Base-by-base conservation (phyloP, 352 stramenopile genomes). In the Phytophthora tubulina region DNA sequence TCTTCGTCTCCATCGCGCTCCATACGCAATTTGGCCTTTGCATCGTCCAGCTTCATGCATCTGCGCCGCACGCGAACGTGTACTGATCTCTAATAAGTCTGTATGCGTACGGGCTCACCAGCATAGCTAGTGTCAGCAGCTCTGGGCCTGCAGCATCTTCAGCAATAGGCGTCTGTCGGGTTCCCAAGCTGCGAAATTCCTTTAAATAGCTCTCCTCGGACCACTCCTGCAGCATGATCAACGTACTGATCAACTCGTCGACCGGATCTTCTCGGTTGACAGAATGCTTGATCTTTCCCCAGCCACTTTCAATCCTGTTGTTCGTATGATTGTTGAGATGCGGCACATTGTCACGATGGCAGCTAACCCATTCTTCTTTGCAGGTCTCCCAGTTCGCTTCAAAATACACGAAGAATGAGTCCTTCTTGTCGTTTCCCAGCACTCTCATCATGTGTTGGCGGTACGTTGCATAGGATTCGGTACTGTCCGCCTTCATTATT, bases 181-280 rank as follows among this genome's bases (percentile, higher is more conserved):
- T 68, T 11, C 42, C 50, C 7, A 63, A 46, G 33, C 21, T 21
- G 9, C 13, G 17, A 27, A 54, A 63, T 35, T 63, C 56, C 15
- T 62, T 59, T 36, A 68, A 21, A 30, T 68, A 73, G 5, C 21
- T 3, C 11, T 69, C 66, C 13, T 73, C 8, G 1, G 51, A 27
- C 45, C 44, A 69, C 36, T 73, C 66, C n/a, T 63, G 66, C 1
- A 73, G 42, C 53, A 75, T 59, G 6, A 62, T 56, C 8, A 74
- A 8, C 2, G 45, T 54, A 11, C 13, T 54, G 15, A 27, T n/a
- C 32, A 42, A 49, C n/a, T 27, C n/a, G 42, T 49, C 42, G 30
- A 49, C 30, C 14, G 49, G 32, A 17, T 56, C 31, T 15, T 42
- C 49, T 5, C 49, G 6, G 8, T 56, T 5, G 2, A 56, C 31